A percentile compares a stretch with the other conserved stretches of the same genome.
phyloP scores from a whole-genome alignment of 805 yeast genomes.

The Wickerhamiella cacticola region DNA sequence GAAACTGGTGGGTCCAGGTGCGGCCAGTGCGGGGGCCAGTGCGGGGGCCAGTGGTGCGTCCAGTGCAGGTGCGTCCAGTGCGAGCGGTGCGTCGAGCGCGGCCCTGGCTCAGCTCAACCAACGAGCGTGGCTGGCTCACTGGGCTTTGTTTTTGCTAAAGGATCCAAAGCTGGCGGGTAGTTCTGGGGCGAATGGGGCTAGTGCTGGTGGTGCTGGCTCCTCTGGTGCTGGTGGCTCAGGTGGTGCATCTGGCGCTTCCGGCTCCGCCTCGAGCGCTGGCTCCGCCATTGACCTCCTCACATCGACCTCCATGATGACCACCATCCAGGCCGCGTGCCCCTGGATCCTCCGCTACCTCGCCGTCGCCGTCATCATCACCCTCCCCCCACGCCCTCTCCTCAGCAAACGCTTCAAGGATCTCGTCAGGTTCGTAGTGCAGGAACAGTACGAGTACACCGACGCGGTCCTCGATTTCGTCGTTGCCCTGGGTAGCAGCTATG shows the following conservation, averaged over 20 bases:
- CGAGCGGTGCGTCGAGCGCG: no score
- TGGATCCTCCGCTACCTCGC: constrained; percentile 57
- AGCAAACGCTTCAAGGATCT: constrained; percentile 48
- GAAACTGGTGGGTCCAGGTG: constrained; percentile 34
- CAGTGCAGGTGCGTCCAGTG: constrained; percentile 19
- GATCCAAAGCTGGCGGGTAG: no score
- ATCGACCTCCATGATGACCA: no score
- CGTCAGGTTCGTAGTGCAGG: constrained; percentile 46
- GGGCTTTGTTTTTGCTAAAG: constrained; percentile 54
- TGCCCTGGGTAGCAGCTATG: constrained; percentile 43
- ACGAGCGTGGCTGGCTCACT: constrained; percentile 58
- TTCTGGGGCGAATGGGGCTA: no score
- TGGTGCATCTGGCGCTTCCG: no score
- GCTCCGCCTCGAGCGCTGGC: no score
- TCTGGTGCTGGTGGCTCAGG: no score
- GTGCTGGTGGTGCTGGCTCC: no score
- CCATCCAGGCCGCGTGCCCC: constrained; percentile 61
- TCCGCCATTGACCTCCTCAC: no score
- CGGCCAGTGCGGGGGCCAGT: no score
- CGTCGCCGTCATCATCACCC: constrained; percentile 39
- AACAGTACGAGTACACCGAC: constrained; percentile 52
- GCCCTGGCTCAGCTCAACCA: constrained; percentile 48
- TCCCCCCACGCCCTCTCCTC: constrained; percentile 24
- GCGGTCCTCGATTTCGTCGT: constrained; percentile 49
- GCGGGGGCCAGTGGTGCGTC: constrained; percentile 25